These are phyloP conservation scores for Peronospora farinosa DNA, from an alignment of 352 stramenopile genomes.

Conservation along the genomic window DNA sequence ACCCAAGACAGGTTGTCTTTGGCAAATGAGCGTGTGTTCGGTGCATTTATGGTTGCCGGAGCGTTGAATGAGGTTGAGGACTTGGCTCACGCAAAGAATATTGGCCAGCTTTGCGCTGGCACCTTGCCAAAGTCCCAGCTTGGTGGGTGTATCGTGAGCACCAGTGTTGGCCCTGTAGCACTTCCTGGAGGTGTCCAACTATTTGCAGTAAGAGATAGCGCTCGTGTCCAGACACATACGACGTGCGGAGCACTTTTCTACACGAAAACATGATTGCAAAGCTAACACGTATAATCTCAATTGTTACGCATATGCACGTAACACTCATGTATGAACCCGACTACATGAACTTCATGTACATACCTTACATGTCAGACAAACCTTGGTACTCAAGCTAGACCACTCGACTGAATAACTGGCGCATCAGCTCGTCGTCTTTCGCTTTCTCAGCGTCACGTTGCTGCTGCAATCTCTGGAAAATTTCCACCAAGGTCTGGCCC, in stretches of 20 bases:
- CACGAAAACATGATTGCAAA: constrained; percentile 12
- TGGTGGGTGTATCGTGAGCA: constrained; percentile 33
- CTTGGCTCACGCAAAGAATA: constrained; percentile 13
- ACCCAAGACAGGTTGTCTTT: constrained; percentile 4
- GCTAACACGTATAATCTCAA: constrained; percentile 3
- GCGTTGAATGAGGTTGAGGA: constrained; percentile 27
- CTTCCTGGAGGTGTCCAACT: constrained; percentile 15
- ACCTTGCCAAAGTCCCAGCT: constrained; percentile 25
- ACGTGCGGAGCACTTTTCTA: constrained; percentile 45
- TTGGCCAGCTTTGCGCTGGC: constrained; percentile 19
- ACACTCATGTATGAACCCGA: background rate
- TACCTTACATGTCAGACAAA: background rate
- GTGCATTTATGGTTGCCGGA: constrained; percentile 29
- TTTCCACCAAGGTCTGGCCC: constrained; percentile 28
- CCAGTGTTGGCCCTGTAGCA: constrained; percentile 34
- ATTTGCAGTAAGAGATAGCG: constrained; percentile 1
- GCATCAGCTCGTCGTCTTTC: constrained; percentile 30
- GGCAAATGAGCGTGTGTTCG: constrained; percentile 17
- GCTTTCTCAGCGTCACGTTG: constrained; percentile 26
- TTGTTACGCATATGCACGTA: constrained; percentile 9
- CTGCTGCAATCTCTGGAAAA: constrained; percentile 32
- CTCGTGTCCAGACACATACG: constrained; percentile 40
- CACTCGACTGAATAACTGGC: constrained; percentile 21
- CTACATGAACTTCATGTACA: constrained; percentile 1
- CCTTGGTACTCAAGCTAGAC: constrained; percentile 1